Evolutionary conservation across 2,329 filamentous ascomycete species (phyloP).

Genomic region (Eurotiales sp.): DNA sequence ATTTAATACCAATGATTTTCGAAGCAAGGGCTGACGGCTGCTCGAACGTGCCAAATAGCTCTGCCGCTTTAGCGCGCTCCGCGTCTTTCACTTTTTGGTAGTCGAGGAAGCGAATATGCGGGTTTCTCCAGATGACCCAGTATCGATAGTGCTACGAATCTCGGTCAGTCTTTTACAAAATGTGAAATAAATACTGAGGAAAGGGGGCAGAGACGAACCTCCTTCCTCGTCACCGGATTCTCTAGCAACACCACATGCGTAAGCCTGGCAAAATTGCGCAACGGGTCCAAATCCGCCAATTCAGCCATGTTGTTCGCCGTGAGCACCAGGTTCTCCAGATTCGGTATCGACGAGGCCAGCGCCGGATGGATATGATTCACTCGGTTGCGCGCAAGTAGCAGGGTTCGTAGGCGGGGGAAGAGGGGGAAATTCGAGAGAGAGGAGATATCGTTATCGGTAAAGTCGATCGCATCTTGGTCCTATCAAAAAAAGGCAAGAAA

Average conservation of each 20-base stretch:
- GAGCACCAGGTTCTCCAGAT: slow-evolving; percentile 75
- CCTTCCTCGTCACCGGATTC: slow-evolving; percentile 87
- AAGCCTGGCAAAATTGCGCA: slow-evolving; percentile 65
- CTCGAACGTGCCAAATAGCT: slow-evolving; percentile 76
- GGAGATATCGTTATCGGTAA: slow-evolving; percentile 96
- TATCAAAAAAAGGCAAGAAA: slow-evolving; percentile 32
- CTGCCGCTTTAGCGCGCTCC: slow-evolving; percentile 70
- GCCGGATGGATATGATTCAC: slow-evolving; percentile 74
- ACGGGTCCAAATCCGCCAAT: slow-evolving; percentile 80
- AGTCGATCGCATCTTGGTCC: slow-evolving; percentile 95
- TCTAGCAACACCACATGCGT: slow-evolving; percentile 78
- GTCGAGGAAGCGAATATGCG: slow-evolving; percentile 83
- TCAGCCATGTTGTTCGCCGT: slow-evolving; percentile 78
- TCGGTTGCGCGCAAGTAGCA: slow-evolving; percentile 87
- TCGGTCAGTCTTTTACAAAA: background rate
- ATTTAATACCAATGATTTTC: slow-evolving; percentile 82
- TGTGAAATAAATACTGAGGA: slow-evolving; percentile 36
- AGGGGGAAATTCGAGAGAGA: slow-evolving; percentile 88
- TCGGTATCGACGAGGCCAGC: slow-evolving; percentile 72
- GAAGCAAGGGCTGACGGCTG: slow-evolving; percentile 77
- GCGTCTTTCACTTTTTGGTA: slow-evolving; percentile 85
- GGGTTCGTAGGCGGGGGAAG: slow-evolving; percentile 78
- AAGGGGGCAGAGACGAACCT: no score
- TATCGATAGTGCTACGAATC: slow-evolving; percentile 75
- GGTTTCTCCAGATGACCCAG: slow-evolving; percentile 86